Evolutionary conservation across 2,329 filamentous ascomycete species (phyloP).

Genomic region (Colletotrichum tofieldiae): DNA sequence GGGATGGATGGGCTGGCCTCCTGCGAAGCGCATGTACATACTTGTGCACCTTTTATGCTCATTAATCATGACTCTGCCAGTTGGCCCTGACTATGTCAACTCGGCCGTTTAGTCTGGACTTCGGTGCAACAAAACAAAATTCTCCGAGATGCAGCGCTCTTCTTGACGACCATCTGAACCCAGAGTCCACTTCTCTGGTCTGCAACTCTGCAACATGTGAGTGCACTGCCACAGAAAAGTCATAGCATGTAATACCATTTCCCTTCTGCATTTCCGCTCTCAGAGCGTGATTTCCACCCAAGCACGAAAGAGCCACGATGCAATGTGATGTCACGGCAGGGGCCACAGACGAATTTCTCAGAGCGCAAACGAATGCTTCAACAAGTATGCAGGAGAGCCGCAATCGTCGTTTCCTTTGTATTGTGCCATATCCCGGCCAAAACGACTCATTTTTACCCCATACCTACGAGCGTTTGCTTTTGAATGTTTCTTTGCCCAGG

Average conservation of each 20-base stretch:
- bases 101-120: conserved; percentile 13
- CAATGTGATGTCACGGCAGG: conserved; percentile 25
- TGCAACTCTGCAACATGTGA: no score
- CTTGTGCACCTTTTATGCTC: background rate
- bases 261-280: no score
- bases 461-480: background rate
- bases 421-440: background rate
- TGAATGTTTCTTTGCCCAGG: background rate
- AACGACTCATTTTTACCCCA: background rate
- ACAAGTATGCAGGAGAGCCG: conserved; percentile 10
- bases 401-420: background rate
- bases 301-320: background rate
- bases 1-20: background rate
- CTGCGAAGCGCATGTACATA: background rate
- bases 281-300: background rate
- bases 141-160: conserved; percentile 11
- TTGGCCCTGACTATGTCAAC: background rate
- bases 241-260: no score
- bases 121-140: conserved; percentile 17
- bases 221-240: no score
- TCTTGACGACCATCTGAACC: background rate
- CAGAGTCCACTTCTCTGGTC: no score
- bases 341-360: conserved; percentile 1
- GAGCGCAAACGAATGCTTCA: conserved; percentile 19
- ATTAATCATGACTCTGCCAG: background rate